Evolutionary conservation across 1,284 basidiomycete species (phyloP), one percentile per base, ranked within the genome.

Genomic region (Sutorius eximius): DNA sequence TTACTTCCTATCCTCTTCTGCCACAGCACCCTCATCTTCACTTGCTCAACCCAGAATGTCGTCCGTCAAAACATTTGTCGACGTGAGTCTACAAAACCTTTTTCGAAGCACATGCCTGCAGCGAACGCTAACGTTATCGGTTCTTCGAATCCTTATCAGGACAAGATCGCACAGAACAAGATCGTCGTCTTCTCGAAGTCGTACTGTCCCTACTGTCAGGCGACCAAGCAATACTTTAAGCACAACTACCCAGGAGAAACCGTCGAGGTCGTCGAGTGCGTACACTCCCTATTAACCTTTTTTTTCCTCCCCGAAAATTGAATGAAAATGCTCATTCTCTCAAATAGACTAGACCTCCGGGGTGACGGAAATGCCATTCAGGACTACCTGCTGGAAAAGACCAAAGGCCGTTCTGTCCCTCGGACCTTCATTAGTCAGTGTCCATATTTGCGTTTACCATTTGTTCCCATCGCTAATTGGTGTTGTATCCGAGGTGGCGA

Each of bases 151-250:
- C 15, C 11, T 27, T 43, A 50, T 18, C 59, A 88, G 86, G 64
- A 67, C 51, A 72, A 80, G 32, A 83, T 89, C 61, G 55, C 71
- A 9, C 71, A 77, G 20, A 78, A 85, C 78, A 81, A 79, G 65
- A 77, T 90, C 56, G 75, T 77, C 41, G 81, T 91, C 54, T 91
- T 91, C 70, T 88, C 87, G 53, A 90, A 91, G 75, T 73, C 76
- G 11, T 81, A 69, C 45, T 91, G 81, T 70, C 82, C 83, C 9
- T 87, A 78, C 71, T 87, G 85, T 76, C 73, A 58, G 55, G 69
- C 69, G 10, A 81, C 86, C 34, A 90, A 90, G 70, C 51, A 57
- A 0, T 71, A 88, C n/a, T 78, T 91, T 59, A 61, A 64, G 2
- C 57, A 60, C 5, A 66, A 81, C 22, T 87, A 80, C 63, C 75